Percentiles rank a stretch among this genome's conserved stretches.
Conservation (phyloP, 306 rosid species). For the Styphnolobium japonicum region DNA sequence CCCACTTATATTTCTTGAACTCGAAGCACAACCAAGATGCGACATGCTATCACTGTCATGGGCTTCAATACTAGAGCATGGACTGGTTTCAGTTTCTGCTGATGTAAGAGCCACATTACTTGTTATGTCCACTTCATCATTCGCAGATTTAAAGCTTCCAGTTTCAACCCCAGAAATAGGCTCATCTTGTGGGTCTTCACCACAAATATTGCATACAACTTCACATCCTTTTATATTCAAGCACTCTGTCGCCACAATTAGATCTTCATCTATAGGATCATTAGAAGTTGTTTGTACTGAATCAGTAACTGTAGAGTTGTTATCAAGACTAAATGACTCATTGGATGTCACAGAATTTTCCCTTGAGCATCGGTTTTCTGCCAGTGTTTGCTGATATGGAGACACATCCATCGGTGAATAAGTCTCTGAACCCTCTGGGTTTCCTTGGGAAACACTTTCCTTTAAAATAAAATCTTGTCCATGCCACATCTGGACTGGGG, state of each 20-base stretch:
- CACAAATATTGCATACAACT: slow-evolving; percentile 24
- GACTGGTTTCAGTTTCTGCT: slow-evolving; percentile 53
- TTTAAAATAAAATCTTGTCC: slow-evolving; percentile 49
- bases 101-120: slow-evolving; percentile 32
- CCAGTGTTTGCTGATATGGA: slow-evolving; percentile 72
- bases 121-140: slow-evolving; percentile 58
- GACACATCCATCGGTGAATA: slow-evolving; percentile 94
- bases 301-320: slow-evolving; percentile 31
- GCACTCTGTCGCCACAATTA: slow-evolving; percentile 43
- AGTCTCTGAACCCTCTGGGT: slow-evolving; percentile 43
- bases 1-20: slow-evolving; percentile 47
- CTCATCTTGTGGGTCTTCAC: slow-evolving; percentile 47
- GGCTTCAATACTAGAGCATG: slow-evolving; percentile 38
- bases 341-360: slow-evolving; percentile 62
- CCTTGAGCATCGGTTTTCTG: slow-evolving; percentile 45
- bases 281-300: slow-evolving; percentile 33
- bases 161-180: slow-evolving; percentile 71
- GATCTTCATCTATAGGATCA: slow-evolving; percentile 67
- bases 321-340: slow-evolving; percentile 46
- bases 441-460: slow-evolving; percentile 46
- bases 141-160: slow-evolving; percentile 82
- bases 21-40: slow-evolving; percentile 44
- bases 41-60: slow-evolving; percentile 38
- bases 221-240: slow-evolving; percentile 49
- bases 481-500: slow-evolving; percentile 38